Conservation (phyloP, 371 early-diverging fungal species). For the Chytridium lagenaria region DNA sequence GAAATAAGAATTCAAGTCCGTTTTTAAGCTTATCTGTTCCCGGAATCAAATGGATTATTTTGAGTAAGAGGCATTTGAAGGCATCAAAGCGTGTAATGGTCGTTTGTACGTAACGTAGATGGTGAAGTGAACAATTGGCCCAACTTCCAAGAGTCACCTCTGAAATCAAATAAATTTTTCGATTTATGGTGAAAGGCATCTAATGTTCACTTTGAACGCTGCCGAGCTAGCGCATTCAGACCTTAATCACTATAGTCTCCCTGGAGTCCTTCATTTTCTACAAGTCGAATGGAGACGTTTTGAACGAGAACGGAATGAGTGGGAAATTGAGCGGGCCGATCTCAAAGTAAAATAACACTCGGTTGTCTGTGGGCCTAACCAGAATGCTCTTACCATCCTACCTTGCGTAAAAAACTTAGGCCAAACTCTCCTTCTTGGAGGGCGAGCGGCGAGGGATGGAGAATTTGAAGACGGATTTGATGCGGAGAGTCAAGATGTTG, state of each 20-base stretch:
- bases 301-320: slow-evolving; percentile 87
- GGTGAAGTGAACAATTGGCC: too few relatives aligned
- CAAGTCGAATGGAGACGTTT: slow-evolving; percentile 79
- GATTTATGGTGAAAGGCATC: background rate
- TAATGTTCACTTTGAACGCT: background rate
- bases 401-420: slow-evolving; percentile 26
- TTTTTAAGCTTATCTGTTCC: too few relatives aligned
- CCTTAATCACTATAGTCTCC: background rate
- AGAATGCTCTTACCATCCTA: background rate
- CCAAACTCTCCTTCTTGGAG: slow-evolving; percentile 79
- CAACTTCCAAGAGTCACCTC: background rate
- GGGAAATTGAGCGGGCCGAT: slow-evolving; percentile 86
- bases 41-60: too few relatives aligned
- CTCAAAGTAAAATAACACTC: slow-evolving; percentile 64
- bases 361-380: background rate
- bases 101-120: too few relatives aligned
- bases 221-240: background rate
- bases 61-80: too few relatives aligned
- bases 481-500: slow-evolving; percentile 86
- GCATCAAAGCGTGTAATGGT: too few relatives aligned
- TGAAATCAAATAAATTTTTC: background rate
- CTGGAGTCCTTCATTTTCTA: slow-evolving; percentile 17
- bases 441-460: slow-evolving; percentile 84
- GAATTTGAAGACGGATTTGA: slow-evolving; percentile 74
- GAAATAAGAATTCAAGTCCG: too few relatives aligned